Percentiles rank a stretch among this genome's conserved stretches.
These are phyloP conservation scores for Diaporthe vaccinii DNA, from an alignment of 2,329 filamentous ascomycete genomes.

Conservation along the genomic window DNA sequence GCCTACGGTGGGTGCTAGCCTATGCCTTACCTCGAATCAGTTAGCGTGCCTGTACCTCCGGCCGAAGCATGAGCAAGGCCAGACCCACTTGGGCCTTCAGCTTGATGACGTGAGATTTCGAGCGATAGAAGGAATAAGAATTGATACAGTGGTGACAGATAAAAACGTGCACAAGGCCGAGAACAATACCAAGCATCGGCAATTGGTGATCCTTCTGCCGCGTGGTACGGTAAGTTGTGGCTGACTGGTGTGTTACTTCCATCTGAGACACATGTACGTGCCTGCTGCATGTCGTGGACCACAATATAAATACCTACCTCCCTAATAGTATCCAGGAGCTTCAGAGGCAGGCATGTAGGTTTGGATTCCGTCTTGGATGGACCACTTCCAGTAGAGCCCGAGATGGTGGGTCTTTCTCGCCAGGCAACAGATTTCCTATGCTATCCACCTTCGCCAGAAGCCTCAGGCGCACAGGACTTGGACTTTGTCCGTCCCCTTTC, in stretches of 20 bases:
- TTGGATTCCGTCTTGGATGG: no score
- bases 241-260: conserved; percentile 7
- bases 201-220: conserved; percentile 8
- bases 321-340: no score
- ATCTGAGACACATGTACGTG: conserved; percentile 1
- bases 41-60: neutral
- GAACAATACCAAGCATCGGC: conserved; percentile 14
- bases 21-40: neutral
- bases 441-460: neutral
- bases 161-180: neutral
- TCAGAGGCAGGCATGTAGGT: no score
- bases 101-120: conserved; percentile 27
- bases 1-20: neutral
- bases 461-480: no score
- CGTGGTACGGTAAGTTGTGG: conserved; percentile 4
- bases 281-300: neutral
- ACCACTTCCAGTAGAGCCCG: neutral
- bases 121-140: neutral
- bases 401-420: neutral
- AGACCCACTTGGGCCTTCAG: conserved; percentile 21
- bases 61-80: neutral
- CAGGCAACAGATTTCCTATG: neutral
- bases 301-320: conserved; percentile 6
- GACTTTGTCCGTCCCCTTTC: neutral
- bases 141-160: neutral